Base-by-base conservation (phyloP, 257 asterid species). In the Thymus quinquecostatus region DNA sequence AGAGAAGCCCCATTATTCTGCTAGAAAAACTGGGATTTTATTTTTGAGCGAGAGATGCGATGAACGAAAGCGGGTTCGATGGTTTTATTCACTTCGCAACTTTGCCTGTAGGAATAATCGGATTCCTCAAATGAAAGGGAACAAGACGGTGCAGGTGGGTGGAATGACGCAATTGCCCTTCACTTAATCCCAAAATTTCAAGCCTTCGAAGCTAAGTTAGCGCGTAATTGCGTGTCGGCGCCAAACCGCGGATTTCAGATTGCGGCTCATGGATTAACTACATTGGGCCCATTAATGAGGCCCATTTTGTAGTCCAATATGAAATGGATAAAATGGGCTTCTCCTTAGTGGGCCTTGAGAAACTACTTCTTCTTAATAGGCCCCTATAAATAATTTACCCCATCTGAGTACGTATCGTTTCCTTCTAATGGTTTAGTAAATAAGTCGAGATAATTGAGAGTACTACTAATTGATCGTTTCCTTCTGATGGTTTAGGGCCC, bases 1-100 rank as follows among this genome's bases (percentile, higher is more conserved):
- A 85, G 72, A 85, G 83, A 80, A 85, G 73, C 80, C 89, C 89
- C 89, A 85, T 85, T 21, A 3, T 21, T 21, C 21, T 21, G 21
- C 21, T 21, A 21, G 21, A 21, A 21, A 21, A 21, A 21, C 21
- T 21, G 21, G 21, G 21, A 21, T 21, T 21, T 21, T 21, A 21
- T 21, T 21, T 21, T 21, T 21, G 21, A 21, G 21, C 21, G 21
- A 21, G 41, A 38, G 8, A 38, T 21, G 59, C 21, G 68, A 44
- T 32, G 34, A 45, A 28, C 45, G 68, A 69, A 60, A 11, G n/a
- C 14, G 29, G 51, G 11, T 6, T 40, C 1, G 55, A 47, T 2
- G 56, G 3, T 4, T 43, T 0, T 50, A 62, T 13, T 45, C 34
- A 40, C 45, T 63, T 53, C 50, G 78, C 44, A 36, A 40, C 12